phyloP scores from a whole-genome alignment of 495 filamentous ascomycete species.

The Extremus antarcticus region DNA sequence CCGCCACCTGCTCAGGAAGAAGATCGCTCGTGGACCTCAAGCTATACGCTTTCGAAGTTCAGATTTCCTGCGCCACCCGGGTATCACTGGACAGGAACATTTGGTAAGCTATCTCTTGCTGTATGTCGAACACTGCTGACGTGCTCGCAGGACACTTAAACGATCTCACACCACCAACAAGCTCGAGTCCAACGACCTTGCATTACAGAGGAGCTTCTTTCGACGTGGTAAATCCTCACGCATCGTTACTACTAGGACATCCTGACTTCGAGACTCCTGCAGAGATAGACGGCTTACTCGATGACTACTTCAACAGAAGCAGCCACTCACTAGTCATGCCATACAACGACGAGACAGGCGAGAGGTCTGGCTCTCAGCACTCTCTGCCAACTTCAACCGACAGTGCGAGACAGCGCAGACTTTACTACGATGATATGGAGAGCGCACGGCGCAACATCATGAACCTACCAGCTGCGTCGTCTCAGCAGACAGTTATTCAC shows the following conservation, averaged over 20 bases:
- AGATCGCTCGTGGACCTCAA: constrained; percentile 4
- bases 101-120: constrained; percentile 6
- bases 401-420: constrained; percentile 1
- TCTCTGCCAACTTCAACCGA: neutral
- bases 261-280: constrained; percentile 18
- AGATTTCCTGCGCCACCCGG: constrained; percentile 15
- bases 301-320: constrained; percentile 16
- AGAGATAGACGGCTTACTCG: constrained; percentile 19
- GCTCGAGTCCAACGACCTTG: constrained; percentile 13
- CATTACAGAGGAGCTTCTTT: constrained; percentile 20
- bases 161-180: constrained; percentile 8
- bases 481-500: neutral
- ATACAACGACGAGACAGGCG: constrained; percentile 3
- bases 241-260: constrained; percentile 13
- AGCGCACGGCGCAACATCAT: constrained; percentile 13
- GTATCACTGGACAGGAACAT: constrained; percentile 9
- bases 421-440: constrained; percentile 8
- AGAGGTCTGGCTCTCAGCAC: neutral
- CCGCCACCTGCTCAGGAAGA: neutral
- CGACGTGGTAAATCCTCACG: constrained; percentile 21
- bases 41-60: constrained; percentile 14
- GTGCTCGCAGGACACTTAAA: constrained; percentile 4
- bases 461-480: neutral
- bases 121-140: neutral
- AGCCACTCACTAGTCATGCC: neutral